Evolutionary conservation across 768 basidiomycete genomes (phyloP), one percentile per base, ranked within the genome.

Genomic region (Tylopilus rubrobrunneus): DNA sequence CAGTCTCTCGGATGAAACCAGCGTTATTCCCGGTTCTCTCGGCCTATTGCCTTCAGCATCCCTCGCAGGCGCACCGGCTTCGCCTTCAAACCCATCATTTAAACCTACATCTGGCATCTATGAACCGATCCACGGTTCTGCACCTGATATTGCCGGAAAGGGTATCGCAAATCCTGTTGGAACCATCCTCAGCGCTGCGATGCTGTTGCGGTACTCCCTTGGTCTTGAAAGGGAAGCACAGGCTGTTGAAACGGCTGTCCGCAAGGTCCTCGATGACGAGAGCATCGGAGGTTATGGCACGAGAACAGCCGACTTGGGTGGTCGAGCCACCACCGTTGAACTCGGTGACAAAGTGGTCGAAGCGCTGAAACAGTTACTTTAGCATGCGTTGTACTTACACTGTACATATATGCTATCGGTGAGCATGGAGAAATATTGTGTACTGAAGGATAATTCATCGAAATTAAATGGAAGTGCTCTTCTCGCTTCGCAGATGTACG

Each of bases 31-130:
- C 17, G 97, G 97, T 17, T 98, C 97, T 28, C 85, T 99, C 10
- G 97, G 97, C 48, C 81, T 99, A 21, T 78, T 98, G 14, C 96
- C 97, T 14, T 98, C 97, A 12, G 97, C 97, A 29, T 98, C 95
- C 14, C 83, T 99, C 9, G 91, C 95, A 2, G 94, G 92, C 43
- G 90, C 92, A 23, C 94, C 85, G 2, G 86, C 82, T 1, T 64
- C 76, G 7, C 78, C 73, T 14, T 73, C 66, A 4, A 66, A 73
- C 12, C 73, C 81, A 27, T 76, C 81, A 56, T 87, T 87, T 70
- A 89, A 88, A 67, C 84, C 89, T 7, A 88, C 89, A 2, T 72
- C 82, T 17, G 97, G 97, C 40, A 75, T 99, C 41, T 99, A 99
- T 76, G 97, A 99, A 73, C 97, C 97, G 47, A 97, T 97, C 59